Percentiles rank a stretch among this genome's conserved stretches.
Conservation (phyloP, 2,329 filamentous ascomycete species). For the Aspergillus arachidicola region DNA sequence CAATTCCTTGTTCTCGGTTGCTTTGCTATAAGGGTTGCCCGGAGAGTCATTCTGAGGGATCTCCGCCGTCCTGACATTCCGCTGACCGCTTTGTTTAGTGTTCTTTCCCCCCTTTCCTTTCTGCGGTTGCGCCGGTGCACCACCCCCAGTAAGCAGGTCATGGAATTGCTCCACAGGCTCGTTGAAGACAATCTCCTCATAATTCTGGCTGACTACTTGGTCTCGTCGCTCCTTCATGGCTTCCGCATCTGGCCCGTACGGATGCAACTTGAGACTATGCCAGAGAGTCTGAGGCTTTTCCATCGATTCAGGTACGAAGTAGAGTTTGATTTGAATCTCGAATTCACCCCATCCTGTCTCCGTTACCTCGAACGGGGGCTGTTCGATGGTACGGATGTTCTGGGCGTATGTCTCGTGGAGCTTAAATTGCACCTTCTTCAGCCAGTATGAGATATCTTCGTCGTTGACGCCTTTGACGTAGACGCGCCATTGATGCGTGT, state of each 20-base stretch:
- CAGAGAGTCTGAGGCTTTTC: constrained; percentile 97
- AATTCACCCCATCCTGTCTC: constrained; percentile 99
- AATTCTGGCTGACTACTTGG: constrained; percentile 75
- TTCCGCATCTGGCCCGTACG: constrained; percentile 79
- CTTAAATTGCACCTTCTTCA: constrained; percentile 97
- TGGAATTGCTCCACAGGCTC: constrained; percentile 93
- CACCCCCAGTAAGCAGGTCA: constrained; percentile 77
- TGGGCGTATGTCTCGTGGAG: constrained; percentile 96
- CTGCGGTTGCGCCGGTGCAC: constrained; percentile 47
- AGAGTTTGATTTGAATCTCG: constrained; percentile 91
- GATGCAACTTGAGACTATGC: constrained; percentile 87
- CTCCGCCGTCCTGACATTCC: constrained; percentile 69
- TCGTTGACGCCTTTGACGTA: constrained; percentile 90
- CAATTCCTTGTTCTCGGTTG: constrained; percentile 70
- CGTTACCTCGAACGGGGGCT: constrained; percentile 77
- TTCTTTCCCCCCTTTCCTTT: constrained; percentile 63
- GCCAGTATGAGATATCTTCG: constrained; percentile 91
- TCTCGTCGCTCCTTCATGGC: constrained; percentile 66
- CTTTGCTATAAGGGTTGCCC: constrained; percentile 71
- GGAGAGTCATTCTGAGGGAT: constrained; percentile 69
- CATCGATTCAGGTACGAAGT: constrained; percentile 82
- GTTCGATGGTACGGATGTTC: constrained; percentile 81
- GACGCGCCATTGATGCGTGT: constrained; percentile 95
- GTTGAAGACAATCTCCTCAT: constrained; percentile 96
- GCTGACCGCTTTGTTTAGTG: constrained; percentile 48